Evolutionary conservation across 495 filamentous ascomycete species (phyloP).

Genomic region (Stereocaulon alpinum): DNA sequence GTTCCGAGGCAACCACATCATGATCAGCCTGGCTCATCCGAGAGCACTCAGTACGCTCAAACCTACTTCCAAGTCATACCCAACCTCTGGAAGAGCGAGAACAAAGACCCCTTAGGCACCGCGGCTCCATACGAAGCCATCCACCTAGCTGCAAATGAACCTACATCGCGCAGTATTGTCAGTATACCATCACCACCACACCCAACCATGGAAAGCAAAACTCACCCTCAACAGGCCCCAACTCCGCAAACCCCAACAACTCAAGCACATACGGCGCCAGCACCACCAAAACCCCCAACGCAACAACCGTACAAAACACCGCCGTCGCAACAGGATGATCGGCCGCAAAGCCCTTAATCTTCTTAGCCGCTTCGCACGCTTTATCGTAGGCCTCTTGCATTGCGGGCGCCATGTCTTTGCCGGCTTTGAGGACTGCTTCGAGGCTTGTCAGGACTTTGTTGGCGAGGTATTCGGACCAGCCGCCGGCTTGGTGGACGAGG

Average conservation of each 20-base stretch:
- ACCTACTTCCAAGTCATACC: constrained; percentile 34
- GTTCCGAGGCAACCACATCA: background rate
- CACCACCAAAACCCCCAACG: constrained; percentile 38
- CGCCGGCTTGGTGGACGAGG: constrained; percentile 18
- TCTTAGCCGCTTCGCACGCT: constrained; percentile 23
- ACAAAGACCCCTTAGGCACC: constrained; percentile 39
- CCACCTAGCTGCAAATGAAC: constrained; percentile 38
- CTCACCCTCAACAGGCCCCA: constrained; percentile 38
- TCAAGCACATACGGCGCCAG: constrained; percentile 37
- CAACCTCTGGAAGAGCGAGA: constrained; percentile 42
- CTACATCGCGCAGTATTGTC: constrained; percentile 17
- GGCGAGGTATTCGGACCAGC: constrained; percentile 35
- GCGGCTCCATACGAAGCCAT: constrained; percentile 33
- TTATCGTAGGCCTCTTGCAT: constrained; percentile 29
- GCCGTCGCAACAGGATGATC: constrained; percentile 31
- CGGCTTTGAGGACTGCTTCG: constrained; percentile 26
- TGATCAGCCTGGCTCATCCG: background rate
- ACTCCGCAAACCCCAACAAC: constrained; percentile 38
- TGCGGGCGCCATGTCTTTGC: constrained; percentile 25
- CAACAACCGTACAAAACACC: constrained; percentile 36
- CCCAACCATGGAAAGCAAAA: background rate
- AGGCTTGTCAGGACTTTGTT: constrained; percentile 28
- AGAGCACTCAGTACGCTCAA: background rate
- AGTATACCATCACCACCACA: constrained; percentile 4
- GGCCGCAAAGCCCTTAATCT: constrained; percentile 26